Evolutionary conservation across 805 yeast species (phyloP).

Genomic region (Starmera amethionina): DNA sequence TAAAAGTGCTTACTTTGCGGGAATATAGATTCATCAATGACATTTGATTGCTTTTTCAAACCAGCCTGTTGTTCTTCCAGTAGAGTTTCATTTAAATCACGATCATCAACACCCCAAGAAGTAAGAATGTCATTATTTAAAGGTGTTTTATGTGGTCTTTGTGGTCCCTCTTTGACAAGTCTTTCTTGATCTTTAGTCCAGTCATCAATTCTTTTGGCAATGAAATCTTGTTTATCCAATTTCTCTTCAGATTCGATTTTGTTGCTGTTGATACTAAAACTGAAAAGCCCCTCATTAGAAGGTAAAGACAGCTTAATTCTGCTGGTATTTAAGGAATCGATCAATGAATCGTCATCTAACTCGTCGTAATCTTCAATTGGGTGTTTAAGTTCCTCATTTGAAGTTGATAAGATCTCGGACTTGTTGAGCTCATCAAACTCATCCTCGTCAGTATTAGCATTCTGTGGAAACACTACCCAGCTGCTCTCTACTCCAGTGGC

Average conservation of each 20-base stretch:
- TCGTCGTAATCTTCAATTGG: constrained; percentile 6
- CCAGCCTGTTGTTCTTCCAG: background rate
- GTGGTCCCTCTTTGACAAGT: constrained; percentile 3
- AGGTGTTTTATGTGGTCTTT: constrained; percentile 1
- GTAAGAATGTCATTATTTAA: constrained; percentile 17
- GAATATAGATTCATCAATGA: constrained; percentile 1
- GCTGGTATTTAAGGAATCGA: constrained; percentile 14
- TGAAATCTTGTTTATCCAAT: constrained; percentile 10
- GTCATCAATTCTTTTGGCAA: constrained; percentile 16
- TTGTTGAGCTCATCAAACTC: background rate
- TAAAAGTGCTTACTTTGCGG: constrained; percentile 9
- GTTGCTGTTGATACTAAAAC: constrained; percentile 2
- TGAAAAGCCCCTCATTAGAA: constrained; percentile 8
- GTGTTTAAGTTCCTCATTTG: background rate
- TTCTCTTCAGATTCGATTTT: constrained; percentile 2
- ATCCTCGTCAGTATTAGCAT: constrained; percentile 2
- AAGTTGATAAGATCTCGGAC: constrained; percentile 9
- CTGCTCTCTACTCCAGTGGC: constrained; percentile 12
- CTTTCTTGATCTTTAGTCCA: constrained; percentile 21
- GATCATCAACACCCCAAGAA: constrained; percentile 26
- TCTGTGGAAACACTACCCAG: constrained; percentile 19
- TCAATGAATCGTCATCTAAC: constrained; percentile 17
- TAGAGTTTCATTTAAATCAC: constrained; percentile 3
- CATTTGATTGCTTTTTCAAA: background rate
- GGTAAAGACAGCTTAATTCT: constrained; percentile 9